These are phyloP conservation scores for Gilbertella persicaria DNA, from an alignment of 371 early-diverging fungal genomes.

Conservation along the genomic window DNA sequence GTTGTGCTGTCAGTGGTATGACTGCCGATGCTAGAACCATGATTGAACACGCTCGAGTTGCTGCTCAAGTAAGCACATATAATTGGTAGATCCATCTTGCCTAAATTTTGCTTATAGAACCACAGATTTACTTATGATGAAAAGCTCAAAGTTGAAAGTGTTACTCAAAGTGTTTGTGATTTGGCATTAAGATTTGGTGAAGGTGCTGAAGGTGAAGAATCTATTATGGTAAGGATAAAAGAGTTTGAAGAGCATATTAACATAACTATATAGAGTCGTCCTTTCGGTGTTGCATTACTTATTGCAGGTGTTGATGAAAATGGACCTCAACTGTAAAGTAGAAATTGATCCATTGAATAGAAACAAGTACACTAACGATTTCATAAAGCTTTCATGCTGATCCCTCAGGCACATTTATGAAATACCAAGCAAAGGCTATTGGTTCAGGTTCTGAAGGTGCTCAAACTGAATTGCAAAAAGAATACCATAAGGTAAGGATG, in stretches of 20 bases:
- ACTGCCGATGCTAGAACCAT: conserved; percentile 96
- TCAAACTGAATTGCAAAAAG: conserved; percentile 95
- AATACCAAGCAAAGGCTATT: conserved; percentile 95
- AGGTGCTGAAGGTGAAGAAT: conserved; percentile 93
- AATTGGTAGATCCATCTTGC: background rate
- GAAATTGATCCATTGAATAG: too few species aligned
- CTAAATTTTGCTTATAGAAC: conserved; percentile 58
- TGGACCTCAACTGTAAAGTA: conserved; percentile 95
- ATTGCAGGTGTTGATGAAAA: conserved; percentile 98
- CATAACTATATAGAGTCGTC: conserved; percentile 71
- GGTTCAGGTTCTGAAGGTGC: conserved; percentile 99
- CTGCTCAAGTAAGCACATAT: conserved; percentile 77
- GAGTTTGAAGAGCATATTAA: background rate
- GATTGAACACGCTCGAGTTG: conserved; percentile 96
- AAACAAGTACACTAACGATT: background rate
- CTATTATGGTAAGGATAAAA: conserved; percentile 82
- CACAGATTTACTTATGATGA: conserved; percentile 96
- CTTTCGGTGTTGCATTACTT: conserved; percentile 98
- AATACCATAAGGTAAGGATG: conserved; percentile 77
- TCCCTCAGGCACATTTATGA: conserved; percentile 95
- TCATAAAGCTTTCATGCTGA: conserved; percentile 86
- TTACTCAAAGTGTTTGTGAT: conserved; percentile 97
- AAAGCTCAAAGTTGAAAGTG: conserved; percentile 91
- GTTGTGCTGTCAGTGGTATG: conserved; percentile 97
- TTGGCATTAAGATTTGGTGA: conserved; percentile 97